Evolutionary conservation across 148 eudicot species (phyloP), one percentile per base, ranked within the genome.

Genomic region (Camellia sinensis): DNA sequence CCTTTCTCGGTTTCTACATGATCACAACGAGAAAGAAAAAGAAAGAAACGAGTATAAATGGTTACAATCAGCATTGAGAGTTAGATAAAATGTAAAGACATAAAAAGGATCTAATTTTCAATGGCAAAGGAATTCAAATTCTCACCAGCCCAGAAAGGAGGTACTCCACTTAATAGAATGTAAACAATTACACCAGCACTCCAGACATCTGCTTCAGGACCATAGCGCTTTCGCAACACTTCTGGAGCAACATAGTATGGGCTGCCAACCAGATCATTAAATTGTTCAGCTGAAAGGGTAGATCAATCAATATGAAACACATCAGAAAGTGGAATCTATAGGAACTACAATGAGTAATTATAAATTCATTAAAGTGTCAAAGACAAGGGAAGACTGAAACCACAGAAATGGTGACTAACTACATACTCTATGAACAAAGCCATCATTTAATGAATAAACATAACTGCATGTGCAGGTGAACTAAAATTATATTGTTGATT

Each of bases 91-190:
- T 48, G 37, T 52, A 57, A 0, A 57, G 6, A 74, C 4, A 74
- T 15, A 4, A 5, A 52, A 60, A 54, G 59, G 48, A 54, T 11
- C 64, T 40, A 57, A 41, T n/a, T 9, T n/a, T 50, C 70, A 64
- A 15, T 29, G 62, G 37, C 22, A 40, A 50, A 8, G 21, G 3
- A 70, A 69, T 52, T 64, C 44, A 29, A 13, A 72, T 61, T 56
- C 91, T 94, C 71, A 94, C 98, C 98, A 43, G 90, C 97, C 98
- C 98, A 94, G 79, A 92, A 95, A 8, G 97, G 98, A 72, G 98
- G 97, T 19, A 91, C 94, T 82, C 98, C 98, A 82, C 98, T 86
- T 41, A 92, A 83, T 60, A 92, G 81, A 65, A 94, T 92, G 87
- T 92, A 90, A 29, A 94, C 82, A 43, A 94, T 93, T 22, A 93